phyloP scores from a whole-genome alignment of 169 alveolate species.

The Fabrea salina region DNA sequence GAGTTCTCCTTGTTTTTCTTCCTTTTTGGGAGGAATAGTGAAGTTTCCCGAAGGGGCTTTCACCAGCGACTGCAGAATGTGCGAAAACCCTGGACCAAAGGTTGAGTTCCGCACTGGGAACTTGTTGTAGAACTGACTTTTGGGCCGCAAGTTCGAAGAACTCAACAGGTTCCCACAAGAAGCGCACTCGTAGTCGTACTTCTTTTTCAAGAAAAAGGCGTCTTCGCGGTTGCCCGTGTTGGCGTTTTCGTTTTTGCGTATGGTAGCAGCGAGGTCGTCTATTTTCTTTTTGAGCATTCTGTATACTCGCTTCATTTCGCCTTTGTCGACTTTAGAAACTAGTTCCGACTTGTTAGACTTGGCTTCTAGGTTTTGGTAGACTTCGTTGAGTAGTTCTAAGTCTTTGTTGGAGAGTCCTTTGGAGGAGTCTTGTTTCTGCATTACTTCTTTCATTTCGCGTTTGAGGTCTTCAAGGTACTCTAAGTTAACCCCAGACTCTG shows the following conservation, averaged over 20 bases:
- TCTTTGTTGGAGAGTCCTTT: conserved; percentile 7
- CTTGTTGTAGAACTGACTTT: neutral
- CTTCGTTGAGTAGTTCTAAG: neutral
- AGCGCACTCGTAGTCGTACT: neutral
- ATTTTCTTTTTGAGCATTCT: neutral
- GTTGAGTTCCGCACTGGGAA: neutral
- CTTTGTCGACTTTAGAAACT: neutral
- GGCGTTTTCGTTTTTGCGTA: neutral
- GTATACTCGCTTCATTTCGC: neutral
- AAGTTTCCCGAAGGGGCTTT: neutral
- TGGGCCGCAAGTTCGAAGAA: too few relatives aligned
- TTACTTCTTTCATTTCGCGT: conserved; percentile 5
- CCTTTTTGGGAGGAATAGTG: neutral
- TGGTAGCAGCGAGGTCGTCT: neutral
- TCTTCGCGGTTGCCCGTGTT: neutral
- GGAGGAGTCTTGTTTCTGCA: neutral
- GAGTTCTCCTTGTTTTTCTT: too few relatives aligned
- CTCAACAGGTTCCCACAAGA: neutral
- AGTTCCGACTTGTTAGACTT: neutral
- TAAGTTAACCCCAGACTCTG: neutral
- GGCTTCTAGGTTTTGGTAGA: neutral
- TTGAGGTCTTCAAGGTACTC: conserved; percentile 2
- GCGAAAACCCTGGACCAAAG: conserved; percentile 1
- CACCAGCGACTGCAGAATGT: neutral
- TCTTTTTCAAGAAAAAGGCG: conserved; percentile 14